A percentile compares a stretch with the other conserved stretches of the same genome.
phyloP scores from a whole-genome alignment of 257 asterid species.

The Rauvolfia tetraphylla region DNA sequence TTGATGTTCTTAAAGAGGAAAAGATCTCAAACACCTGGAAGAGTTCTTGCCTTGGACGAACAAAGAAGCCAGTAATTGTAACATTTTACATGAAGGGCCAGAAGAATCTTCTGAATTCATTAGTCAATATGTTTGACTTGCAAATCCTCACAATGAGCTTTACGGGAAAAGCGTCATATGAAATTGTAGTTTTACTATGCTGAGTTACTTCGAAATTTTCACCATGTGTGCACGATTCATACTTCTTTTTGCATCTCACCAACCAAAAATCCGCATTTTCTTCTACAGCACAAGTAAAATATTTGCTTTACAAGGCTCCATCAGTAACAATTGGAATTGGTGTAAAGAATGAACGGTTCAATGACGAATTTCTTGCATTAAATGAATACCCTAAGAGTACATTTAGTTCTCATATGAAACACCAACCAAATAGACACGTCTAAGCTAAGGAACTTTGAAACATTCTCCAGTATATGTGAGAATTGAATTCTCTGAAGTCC shows the following conservation, averaged over 20 bases:
- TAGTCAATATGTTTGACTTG: neutral
- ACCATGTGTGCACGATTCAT: neutral
- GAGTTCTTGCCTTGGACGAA: neutral
- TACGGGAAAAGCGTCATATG: too few relatives aligned
- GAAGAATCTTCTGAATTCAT: neutral
- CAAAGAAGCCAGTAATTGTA: neutral
- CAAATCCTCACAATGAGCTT: neutral
- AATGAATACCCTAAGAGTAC: neutral
- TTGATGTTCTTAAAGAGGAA: neutral
- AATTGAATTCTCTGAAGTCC: conserved; percentile 47
- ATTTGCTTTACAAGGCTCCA: neutral
- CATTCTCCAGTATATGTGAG: conserved; percentile 10
- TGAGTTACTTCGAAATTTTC: neutral
- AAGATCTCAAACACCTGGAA: neutral
- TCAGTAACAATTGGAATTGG: neutral
- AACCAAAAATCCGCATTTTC: neutral
- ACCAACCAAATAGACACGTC: neutral
- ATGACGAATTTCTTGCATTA: neutral
- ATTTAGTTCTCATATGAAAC: neutral
- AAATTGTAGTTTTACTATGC: too few relatives aligned
- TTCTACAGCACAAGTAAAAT: neutral
- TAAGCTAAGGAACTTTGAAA: neutral
- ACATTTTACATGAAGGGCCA: neutral
- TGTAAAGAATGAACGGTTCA: neutral
- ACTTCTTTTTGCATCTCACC: neutral